These are phyloP conservation scores for Tolypocladium amazonense DNA, from an alignment of 2,329 filamentous ascomycete genomes.

Conservation along the genomic window DNA sequence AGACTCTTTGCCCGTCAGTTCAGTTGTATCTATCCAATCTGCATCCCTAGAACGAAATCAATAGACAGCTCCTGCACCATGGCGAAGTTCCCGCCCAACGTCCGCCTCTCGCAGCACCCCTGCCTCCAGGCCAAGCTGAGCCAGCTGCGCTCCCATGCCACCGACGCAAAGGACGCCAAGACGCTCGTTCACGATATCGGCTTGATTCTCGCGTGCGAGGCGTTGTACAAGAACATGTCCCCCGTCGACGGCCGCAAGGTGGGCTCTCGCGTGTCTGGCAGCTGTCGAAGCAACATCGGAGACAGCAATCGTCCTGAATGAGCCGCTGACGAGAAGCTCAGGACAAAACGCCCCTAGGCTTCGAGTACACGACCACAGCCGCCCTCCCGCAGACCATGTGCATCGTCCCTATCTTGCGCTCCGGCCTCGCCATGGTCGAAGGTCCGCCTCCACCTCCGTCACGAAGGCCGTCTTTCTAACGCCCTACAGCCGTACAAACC, in stretches of 20 bases:
- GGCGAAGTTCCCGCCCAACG: conserved; percentile 42
- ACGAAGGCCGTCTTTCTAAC: background rate
- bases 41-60: background rate
- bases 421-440: conserved; percentile 84
- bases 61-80: conserved; percentile 11
- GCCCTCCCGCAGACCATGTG: conserved; percentile 59
- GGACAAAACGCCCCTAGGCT: conserved; percentile 71
- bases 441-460: conserved; percentile 32
- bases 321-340: conserved; percentile 20
- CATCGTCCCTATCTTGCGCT: conserved; percentile 85
- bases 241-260: conserved; percentile 53
- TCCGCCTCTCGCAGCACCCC: conserved; percentile 76
- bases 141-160: conserved; percentile 66
- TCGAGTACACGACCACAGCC: conserved; percentile 56
- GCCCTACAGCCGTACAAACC: conserved; percentile 55
- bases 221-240: conserved; percentile 54
- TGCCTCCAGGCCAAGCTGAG: conserved; percentile 83
- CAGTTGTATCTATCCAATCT: no score
- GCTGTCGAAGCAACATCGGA: background rate
- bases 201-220: conserved; percentile 72
- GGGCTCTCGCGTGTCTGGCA: no score
- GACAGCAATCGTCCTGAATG: background rate
- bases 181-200: conserved; percentile 77
- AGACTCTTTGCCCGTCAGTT: background rate
- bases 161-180: conserved; percentile 67